phyloP scores from a whole-genome alignment of 352 stramenopile genomes.

The Pythium folliculosum region DNA sequence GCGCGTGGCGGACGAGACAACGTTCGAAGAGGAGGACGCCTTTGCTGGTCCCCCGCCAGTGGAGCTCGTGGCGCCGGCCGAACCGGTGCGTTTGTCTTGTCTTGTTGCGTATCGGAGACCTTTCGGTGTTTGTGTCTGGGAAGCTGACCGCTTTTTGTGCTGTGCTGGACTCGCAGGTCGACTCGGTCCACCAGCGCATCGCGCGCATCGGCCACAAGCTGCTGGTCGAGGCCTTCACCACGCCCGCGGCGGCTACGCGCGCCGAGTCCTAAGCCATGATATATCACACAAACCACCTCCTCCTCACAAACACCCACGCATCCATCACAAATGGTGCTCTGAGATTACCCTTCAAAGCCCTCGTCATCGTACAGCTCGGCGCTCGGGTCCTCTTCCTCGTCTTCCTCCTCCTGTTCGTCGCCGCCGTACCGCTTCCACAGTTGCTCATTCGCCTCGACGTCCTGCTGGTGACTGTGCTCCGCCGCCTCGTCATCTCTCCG shows the following conservation, averaged over 20 bases:
- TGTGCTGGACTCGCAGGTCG: neutral
- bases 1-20: neutral
- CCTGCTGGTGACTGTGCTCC: constrained; percentile 29
- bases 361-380: constrained; percentile 33
- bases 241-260: neutral
- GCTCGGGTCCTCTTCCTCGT: constrained; percentile 20
- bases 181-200: constrained; percentile 55
- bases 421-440: constrained; percentile 27
- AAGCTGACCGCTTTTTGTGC: too few species aligned
- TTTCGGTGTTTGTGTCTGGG: neutral
- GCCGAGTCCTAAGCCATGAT: constrained; percentile 4
- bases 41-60: neutral
- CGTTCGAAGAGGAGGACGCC: neutral
- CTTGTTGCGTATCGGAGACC: neutral
- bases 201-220: constrained; percentile 75
- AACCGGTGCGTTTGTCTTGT: constrained; percentile 18
- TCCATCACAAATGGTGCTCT: too few species aligned
- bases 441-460: constrained; percentile 16
- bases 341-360: constrained; percentile 25
- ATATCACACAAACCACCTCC: neutral
- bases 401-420: constrained; percentile 10
- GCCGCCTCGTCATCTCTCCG: neutral
- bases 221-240: constrained; percentile 59
- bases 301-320: too few species aligned
- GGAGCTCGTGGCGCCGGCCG: neutral